These are phyloP conservation scores for Colletotrichum horii DNA, from an alignment of 2,329 filamentous ascomycete genomes.

Conservation along the genomic window DNA sequence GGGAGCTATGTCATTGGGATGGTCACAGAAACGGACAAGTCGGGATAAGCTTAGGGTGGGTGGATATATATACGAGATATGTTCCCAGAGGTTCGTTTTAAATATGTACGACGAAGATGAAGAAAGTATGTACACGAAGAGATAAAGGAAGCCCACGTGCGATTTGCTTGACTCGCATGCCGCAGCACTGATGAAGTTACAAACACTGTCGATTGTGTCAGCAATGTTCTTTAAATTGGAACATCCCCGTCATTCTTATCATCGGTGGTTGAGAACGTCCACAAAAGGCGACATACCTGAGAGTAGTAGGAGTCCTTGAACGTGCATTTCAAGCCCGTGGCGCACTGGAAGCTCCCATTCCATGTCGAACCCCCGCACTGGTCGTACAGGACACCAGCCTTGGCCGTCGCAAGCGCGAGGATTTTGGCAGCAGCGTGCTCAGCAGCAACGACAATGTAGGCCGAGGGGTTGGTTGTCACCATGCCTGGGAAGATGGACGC, in stretches of 20 bases:
- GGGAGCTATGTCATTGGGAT: background rate
- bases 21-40: background rate
- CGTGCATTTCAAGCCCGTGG: slow-evolving; percentile 20
- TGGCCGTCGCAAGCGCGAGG: slow-evolving; percentile 17
- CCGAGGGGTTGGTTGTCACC: slow-evolving; percentile 70
- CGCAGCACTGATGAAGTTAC: background rate
- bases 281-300: background rate
- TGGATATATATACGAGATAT: background rate
- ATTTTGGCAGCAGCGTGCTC: slow-evolving; percentile 57
- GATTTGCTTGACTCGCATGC: background rate
- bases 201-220: slow-evolving; percentile 4
- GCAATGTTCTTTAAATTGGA: background rate
- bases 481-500: slow-evolving; percentile 74
- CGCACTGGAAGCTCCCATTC: slow-evolving; percentile 27
- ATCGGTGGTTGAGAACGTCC: background rate
- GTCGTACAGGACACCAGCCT: slow-evolving; percentile 10
- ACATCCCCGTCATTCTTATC: background rate
- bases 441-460: slow-evolving; percentile 67
- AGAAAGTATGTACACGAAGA: background rate
- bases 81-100: background rate
- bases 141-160: background rate
- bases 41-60: background rate
- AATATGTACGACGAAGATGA: background rate
- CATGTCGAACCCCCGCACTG: slow-evolving; percentile 28
- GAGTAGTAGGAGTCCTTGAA: slow-evolving; percentile 24